A percentile compares a stretch with the other conserved stretches of the same genome.
phyloP scores from a whole-genome alignment of 352 stramenopile species.

The Globisporangium yorkense region DNA sequence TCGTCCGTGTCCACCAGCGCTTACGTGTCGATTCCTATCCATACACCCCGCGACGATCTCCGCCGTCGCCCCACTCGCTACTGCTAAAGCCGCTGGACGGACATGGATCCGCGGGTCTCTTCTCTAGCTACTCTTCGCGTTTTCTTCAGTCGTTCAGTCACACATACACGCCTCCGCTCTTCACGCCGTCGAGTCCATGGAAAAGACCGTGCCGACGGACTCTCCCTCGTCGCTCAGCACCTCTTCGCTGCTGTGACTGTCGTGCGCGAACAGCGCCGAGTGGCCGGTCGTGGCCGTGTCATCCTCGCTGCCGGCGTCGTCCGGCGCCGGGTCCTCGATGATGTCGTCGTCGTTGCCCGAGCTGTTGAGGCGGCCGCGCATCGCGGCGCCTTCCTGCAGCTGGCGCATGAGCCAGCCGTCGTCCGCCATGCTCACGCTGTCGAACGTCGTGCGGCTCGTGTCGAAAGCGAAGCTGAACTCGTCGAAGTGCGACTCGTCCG shows the following conservation, averaged over 20 bases:
- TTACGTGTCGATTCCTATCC: too few relatives aligned
- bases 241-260: constrained; percentile 52
- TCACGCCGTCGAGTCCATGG: constrained; percentile 6
- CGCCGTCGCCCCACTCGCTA: too few relatives aligned
- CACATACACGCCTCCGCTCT: too few relatives aligned
- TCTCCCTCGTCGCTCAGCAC: constrained; percentile 54
- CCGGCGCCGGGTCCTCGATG: constrained; percentile 16
- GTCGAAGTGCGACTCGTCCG: constrained; percentile 77
- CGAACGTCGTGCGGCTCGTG: constrained; percentile 66
- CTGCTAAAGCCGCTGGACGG: too few relatives aligned
- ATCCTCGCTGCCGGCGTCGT: constrained; percentile 57
- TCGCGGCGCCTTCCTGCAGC: constrained; percentile 63
- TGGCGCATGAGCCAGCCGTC: constrained; percentile 81
- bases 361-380: constrained; percentile 63
- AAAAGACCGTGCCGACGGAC: constrained; percentile 8
- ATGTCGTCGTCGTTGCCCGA: constrained; percentile 57
- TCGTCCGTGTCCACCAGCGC: background rate
- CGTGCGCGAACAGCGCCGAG: constrained; percentile 35
- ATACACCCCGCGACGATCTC: too few relatives aligned
- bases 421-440: constrained; percentile 76
- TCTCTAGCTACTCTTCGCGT: too few relatives aligned
- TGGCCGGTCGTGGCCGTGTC: constrained; percentile 21
- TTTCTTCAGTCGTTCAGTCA: too few relatives aligned
- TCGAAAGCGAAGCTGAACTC: constrained; percentile 88
- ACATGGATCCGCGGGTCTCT: too few relatives aligned